phyloP scores from a whole-genome alignment of 257 asterid species.

The Schizonepeta tenuifolia region DNA sequence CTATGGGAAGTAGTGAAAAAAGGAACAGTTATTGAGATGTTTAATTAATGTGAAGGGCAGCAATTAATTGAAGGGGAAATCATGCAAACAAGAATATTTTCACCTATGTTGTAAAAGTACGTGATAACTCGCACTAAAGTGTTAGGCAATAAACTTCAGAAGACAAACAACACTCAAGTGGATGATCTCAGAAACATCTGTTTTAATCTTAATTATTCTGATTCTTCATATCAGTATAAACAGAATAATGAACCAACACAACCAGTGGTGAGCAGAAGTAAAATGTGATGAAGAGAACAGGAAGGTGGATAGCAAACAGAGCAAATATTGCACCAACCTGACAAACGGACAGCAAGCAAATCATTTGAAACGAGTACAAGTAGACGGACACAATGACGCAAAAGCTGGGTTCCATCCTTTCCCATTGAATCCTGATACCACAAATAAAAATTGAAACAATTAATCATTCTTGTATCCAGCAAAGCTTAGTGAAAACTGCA shows the following conservation, averaged over 20 bases:
- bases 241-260: conserved; percentile 22
- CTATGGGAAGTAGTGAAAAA: conserved; percentile 41
- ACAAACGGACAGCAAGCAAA: conserved; percentile 86
- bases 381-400: conserved; percentile 96
- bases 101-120: conserved; percentile 2
- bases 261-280: conserved; percentile 14
- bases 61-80: conserved; percentile 15
- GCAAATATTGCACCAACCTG: conserved; percentile 57
- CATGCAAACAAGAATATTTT: conserved; percentile 8
- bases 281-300: background rate
- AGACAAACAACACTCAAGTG: conserved; percentile 13
- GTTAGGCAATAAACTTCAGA: conserved; percentile 21
- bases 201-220: conserved; percentile 15
- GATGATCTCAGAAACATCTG: conserved; percentile 10
- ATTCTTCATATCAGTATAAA: conserved; percentile 19
- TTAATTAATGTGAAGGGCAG: conserved; percentile 12
- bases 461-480: conserved; percentile 23
- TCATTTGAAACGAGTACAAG: conserved; percentile 89
- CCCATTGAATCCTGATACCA: conserved; percentile 89
- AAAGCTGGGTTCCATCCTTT: conserved; percentile 97
- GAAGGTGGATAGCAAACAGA: conserved; percentile 17
- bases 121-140: background rate
- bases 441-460: conserved; percentile 29
- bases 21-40: conserved; percentile 13
- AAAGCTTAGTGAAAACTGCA: conserved; percentile 17